Base-by-base conservation (phyloP, 208 protist genomes). In the Polymyxa betae region DNA sequence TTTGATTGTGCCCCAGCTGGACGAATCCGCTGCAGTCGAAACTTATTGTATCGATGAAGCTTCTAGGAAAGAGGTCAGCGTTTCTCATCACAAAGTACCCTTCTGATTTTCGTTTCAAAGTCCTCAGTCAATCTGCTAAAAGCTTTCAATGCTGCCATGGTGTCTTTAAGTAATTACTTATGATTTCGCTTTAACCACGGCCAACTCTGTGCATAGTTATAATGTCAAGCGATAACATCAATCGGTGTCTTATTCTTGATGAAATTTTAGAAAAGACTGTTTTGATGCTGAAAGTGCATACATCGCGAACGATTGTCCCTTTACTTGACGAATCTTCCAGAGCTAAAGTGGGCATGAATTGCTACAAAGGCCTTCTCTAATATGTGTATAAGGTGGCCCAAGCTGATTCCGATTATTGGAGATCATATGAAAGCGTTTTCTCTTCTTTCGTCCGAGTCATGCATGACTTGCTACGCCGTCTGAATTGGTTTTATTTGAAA, bases 291-390 rank as follows among this genome's bases (percentile, higher is more conserved):
- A 82, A 82, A n/a, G 72, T 82, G 10, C 72, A 82, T 43, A 12
- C 40, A 35, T 40, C 72, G 72, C 72, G 72, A 40, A 82, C 72
- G 5, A 43, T 82, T 82, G 72, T n/a, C 72, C 72, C 72, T n/a
- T 38, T 82, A 5, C 35, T 82, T n/a, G 72, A 82, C 72, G 35
- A 40, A 5, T 45, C 72, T 60, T 24, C 24, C 49, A 5, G 49
- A 5, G 12, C 49, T 24, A 60, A 60, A 60, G 49, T 60, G 24
- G 5, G 49, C 12, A 60, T 24, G 49, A 29, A 29, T 29, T 60
- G 5, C 12, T 29, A 60, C 49, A 60, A 29, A 24, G 5, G 5
- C 49, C 12, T 24, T 60, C 24, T 60, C 24, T 60, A 29, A 60
- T n/a, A 60, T 24, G 49, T 60, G 49, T 29, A 60, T 60, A 5